Conservation (phyloP, 176 grass and related monocot genomes). For the Triticum aestivum region IWGSC_CS_RefSeq_v2.1 NC_057806.1:299057649-299058148, state of each 20-base stretch:
- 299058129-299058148: no score
- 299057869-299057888: not conserved
- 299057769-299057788: no score
- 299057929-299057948: not conserved
- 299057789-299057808: no score
- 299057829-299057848: slow-evolving; percentile 15
- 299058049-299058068: no score
- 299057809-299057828: not conserved
- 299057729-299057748: no score
- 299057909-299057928: not conserved
- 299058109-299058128: no score
- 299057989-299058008: not conserved
- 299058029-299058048: not conserved
- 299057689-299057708: not conserved
- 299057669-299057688: no score
- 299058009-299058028: not conserved
- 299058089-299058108: no score
- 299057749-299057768: no score
- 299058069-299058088: no score
- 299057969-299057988: not conserved
- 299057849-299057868: not conserved
- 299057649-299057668: no score
- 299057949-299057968: not conserved
- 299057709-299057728: no score
- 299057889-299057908: not conserved